These are phyloP conservation scores for Eimeria zaria DNA, from an alignment of 169 alveolate species.

Conservation along the genomic window DNA sequence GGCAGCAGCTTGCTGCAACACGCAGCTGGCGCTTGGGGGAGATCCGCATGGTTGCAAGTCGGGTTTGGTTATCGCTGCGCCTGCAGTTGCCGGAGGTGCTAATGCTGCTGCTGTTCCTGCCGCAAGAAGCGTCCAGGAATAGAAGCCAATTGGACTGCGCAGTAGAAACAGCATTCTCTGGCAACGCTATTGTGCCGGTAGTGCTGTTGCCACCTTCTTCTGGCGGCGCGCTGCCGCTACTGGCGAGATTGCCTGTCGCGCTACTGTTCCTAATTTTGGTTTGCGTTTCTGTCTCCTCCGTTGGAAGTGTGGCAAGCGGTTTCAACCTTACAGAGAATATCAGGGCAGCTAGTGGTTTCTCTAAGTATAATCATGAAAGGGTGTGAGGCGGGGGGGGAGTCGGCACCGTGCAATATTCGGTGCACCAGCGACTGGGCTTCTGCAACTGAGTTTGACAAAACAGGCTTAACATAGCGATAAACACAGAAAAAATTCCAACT, in stretches of 20 bases:
- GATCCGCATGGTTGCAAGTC: slow-evolving; percentile 38
- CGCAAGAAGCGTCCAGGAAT: too few relatives aligned
- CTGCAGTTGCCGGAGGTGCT: slow-evolving; percentile 3
- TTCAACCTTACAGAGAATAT: not conserved
- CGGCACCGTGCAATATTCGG: not conserved
- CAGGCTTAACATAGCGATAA: not conserved
- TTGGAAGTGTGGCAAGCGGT: not conserved
- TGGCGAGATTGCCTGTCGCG: not conserved
- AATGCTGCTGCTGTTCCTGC: not conserved
- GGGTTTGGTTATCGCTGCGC: not conserved
- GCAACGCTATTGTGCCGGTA: not conserved
- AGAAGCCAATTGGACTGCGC: not conserved
- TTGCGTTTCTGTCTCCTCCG: not conserved
- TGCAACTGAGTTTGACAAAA: not conserved
- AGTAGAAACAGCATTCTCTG: not conserved
- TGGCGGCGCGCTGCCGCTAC: slow-evolving; percentile 14
- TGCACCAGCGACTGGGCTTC: not conserved
- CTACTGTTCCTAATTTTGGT: not conserved
- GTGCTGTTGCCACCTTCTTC: not conserved
- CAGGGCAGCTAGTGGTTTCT: not conserved
- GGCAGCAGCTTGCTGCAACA: slow-evolving; percentile 74
- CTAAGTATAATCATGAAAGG: not conserved
- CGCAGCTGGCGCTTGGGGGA: slow-evolving; percentile 29
- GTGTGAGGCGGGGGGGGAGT: not conserved
- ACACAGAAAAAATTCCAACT: not conserved